Evolutionary conservation across 208 protist species (phyloP).

Genomic region (Trypanosoma lewisi): DNA sequence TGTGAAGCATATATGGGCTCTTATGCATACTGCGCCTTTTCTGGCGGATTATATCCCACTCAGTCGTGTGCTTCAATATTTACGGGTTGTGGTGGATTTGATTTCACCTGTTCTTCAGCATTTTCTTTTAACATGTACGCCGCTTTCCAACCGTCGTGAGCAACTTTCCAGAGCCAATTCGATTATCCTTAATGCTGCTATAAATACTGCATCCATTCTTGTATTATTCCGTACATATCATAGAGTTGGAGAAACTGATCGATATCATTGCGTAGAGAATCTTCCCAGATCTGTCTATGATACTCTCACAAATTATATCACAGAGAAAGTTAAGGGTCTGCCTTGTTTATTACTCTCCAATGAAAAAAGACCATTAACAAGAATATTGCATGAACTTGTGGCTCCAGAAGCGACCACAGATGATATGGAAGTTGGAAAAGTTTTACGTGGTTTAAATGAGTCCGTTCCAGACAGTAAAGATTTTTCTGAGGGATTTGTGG

Average conservation of each 20-base stretch:
- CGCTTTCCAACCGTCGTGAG: constrained; percentile 50
- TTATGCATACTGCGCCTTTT: constrained; percentile 67
- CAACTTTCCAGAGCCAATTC: constrained; percentile 75
- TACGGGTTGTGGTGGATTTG: constrained; percentile 81
- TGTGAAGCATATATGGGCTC: constrained; percentile 76
- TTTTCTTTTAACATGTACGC: constrained; percentile 74
- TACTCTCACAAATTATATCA: constrained; percentile 38
- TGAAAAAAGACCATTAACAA: constrained; percentile 1
- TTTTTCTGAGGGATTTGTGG: constrained; percentile 51
- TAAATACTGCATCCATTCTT: constrained; percentile 59
- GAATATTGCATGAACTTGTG: constrained; percentile 34
- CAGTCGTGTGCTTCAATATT: constrained; percentile 40
- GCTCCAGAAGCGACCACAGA: constrained; percentile 27
- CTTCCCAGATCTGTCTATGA: constrained; percentile 47
- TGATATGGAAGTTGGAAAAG: constrained; percentile 46
- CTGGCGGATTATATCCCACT: constrained; percentile 70
- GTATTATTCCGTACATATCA: constrained; percentile 64
- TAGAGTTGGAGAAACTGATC: background rate
- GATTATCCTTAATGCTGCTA: constrained; percentile 72
- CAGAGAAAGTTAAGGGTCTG: constrained; percentile 47
- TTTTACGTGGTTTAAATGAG: constrained; percentile 47
- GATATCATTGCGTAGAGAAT: constrained; percentile 37
- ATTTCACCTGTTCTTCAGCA: constrained; percentile 80
- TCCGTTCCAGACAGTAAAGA: constrained; percentile 73
- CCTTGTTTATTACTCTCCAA: constrained; percentile 34